Conservation (phyloP, 805 yeast genomes). For the Candida fluviatilis region DNA sequence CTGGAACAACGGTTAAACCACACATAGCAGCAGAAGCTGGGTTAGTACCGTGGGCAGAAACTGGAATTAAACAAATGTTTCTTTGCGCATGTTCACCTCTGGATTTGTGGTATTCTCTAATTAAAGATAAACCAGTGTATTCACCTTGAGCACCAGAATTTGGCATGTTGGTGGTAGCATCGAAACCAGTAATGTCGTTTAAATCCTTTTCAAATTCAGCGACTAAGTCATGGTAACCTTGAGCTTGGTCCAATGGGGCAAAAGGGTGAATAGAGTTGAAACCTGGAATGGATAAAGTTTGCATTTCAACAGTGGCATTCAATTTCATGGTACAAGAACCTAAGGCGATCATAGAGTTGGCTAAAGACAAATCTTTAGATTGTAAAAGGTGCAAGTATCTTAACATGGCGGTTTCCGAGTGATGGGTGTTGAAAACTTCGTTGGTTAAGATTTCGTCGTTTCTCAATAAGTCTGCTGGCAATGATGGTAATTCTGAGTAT, state of each 20-base stretch:
- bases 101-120: constrained; percentile 68
- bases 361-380: constrained; percentile 82
- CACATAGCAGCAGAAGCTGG: constrained; percentile 99
- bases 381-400: constrained; percentile 86
- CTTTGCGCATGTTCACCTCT: constrained; percentile 65
- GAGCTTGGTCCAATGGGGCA: constrained; percentile 84
- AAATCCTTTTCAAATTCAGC: constrained; percentile 77
- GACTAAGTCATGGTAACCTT: constrained; percentile 76
- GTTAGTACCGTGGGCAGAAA: constrained; percentile 96
- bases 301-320: constrained; percentile 93
- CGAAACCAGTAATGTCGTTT: constrained; percentile 90
- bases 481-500: constrained; percentile 39
- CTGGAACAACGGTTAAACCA: constrained; percentile 89
- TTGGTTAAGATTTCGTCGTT: constrained; percentile 60
- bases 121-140: constrained; percentile 87
- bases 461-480: constrained; percentile 50
- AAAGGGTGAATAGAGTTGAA: constrained; percentile 88
- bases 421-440: constrained; percentile 80
- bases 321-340: constrained; percentile 99
- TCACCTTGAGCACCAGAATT: constrained; percentile 99
- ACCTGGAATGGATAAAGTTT: constrained; percentile 92
- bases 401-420: constrained; percentile 91
- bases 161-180: constrained; percentile 88
- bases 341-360: constrained; percentile 94
- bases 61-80: constrained; percentile 90